Conservation (phyloP, 306 rosid species). For the Lathyrus tuberosus region DNA sequence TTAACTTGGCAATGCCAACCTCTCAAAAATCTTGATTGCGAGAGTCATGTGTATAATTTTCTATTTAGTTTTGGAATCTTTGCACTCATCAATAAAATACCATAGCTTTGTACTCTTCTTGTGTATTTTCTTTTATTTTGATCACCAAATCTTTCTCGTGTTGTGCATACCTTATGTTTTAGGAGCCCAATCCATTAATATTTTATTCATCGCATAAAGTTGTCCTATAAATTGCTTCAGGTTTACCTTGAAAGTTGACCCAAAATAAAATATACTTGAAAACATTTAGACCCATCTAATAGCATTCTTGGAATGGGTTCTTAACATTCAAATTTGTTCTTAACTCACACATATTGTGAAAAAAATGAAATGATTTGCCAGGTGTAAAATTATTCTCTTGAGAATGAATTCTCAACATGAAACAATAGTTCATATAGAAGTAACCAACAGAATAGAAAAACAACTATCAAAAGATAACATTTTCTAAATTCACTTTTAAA, state of each 20-base stretch:
- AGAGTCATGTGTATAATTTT: constrained; percentile 1
- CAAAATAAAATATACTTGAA: neutral
- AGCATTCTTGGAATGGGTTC: neutral
- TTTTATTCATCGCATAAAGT: neutral
- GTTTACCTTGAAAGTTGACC: neutral
- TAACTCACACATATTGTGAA: neutral
- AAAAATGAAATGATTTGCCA: neutral
- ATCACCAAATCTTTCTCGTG: neutral
- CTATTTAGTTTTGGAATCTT: neutral
- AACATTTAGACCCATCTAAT: neutral
- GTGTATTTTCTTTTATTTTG: neutral
- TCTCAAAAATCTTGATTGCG: constrained; percentile 63
- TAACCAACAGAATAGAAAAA: neutral
- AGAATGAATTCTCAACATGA: neutral
- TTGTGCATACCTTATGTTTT: neutral
- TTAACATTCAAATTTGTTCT: neutral
- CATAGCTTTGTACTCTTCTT: neutral
- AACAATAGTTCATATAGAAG: too few species aligned
- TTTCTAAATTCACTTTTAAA: neutral
- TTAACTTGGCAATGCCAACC: constrained; percentile 92
- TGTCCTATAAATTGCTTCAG: constrained; percentile 1
- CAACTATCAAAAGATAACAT: neutral
- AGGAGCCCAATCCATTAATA: constrained; percentile 3
- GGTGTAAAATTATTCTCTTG: too few species aligned
- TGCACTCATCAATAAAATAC: constrained; percentile 28